These are phyloP conservation scores for Geranomyces michiganensis DNA, from an alignment of 192 early-diverging fungal genomes.

Conservation along the genomic window DNA sequence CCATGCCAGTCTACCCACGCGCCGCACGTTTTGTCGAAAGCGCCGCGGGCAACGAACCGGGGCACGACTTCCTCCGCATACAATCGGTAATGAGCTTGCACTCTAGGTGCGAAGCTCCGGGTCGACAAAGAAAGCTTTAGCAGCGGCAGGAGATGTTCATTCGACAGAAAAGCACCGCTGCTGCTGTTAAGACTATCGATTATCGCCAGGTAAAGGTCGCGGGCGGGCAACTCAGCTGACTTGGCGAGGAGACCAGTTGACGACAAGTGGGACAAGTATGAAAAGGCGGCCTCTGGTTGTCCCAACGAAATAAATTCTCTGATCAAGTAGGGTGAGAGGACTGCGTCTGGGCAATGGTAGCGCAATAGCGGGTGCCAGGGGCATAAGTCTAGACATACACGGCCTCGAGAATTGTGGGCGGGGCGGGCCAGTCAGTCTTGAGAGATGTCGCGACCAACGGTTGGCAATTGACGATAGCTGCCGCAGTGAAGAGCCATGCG, in stretches of 20 bases:
- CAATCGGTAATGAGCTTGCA: constrained; percentile 81
- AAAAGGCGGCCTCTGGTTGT: constrained; percentile 65
- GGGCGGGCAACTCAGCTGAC: constrained; percentile 39
- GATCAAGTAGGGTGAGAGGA: no score
- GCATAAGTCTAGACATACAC: constrained; percentile 54
- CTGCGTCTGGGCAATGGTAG: not conserved
- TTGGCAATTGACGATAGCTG: not conserved
- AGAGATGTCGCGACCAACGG: not conserved
- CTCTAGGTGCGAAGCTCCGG: constrained; percentile 73
- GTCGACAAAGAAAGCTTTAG: constrained; percentile 71
- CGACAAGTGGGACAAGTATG: constrained; percentile 62
- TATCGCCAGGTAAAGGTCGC: constrained; percentile 42
- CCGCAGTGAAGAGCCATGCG: no score
- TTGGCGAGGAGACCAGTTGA: constrained; percentile 32
- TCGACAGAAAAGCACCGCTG: not conserved
- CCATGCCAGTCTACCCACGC: constrained; percentile 74
- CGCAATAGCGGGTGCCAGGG: not conserved
- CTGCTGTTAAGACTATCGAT: not conserved
- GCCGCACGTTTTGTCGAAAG: constrained; percentile 56
- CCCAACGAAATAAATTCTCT: constrained; percentile 71
- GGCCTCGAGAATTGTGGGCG: constrained; percentile 74
- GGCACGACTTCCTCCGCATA: constrained; percentile 76
- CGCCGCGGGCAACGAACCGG: constrained; percentile 20
- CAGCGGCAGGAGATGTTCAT: constrained; percentile 46
- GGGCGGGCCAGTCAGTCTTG: constrained; percentile 60